Conservation (phyloP, 441 rosid species). For the Euphorbia schlechtendalii region DNA sequence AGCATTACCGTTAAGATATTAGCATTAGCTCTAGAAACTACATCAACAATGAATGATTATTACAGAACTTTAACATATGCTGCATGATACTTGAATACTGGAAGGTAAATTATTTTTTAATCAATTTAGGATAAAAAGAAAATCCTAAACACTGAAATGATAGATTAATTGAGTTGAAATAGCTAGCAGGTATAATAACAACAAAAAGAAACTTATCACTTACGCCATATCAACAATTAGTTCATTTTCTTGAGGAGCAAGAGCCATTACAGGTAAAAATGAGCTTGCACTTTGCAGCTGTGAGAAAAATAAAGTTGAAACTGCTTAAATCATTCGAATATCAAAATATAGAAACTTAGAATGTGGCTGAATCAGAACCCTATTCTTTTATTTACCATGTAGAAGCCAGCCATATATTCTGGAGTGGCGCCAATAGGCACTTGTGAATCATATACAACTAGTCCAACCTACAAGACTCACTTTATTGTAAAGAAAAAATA, state of each 20-base stretch:
- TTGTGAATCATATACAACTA: conserved; percentile 86
- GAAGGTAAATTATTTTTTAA: neutral
- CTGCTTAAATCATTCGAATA: conserved; percentile 3
- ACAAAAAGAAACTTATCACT: conserved; percentile 22
- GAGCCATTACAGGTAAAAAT: conserved; percentile 96
- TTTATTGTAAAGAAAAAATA: neutral
- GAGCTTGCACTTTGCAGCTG: conserved; percentile 98
- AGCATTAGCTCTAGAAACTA: neutral
- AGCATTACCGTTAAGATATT: neutral
- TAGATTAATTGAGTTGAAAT: neutral
- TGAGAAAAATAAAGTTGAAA: conserved; percentile 9
- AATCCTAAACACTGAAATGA: neutral
- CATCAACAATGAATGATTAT: neutral
- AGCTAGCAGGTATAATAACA: neutral
- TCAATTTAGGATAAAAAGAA: neutral
- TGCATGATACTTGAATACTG: neutral
- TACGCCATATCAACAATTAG: conserved; percentile 91
- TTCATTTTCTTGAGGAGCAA: conserved; percentile 96
- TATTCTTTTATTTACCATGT: conserved; percentile 45
- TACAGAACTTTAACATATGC: neutral
- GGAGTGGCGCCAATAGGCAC: conserved; percentile 98
- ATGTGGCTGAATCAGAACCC: neutral
- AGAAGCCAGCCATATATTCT: conserved; percentile 88
- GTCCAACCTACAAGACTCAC: conserved; percentile 55
- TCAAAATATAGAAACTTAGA: conserved; percentile 2